Evolutionary conservation across 2,329 filamentous ascomycete genomes (phyloP), one percentile per base, ranked within the genome.

Genomic region (Paecilomyces formosus): DNA sequence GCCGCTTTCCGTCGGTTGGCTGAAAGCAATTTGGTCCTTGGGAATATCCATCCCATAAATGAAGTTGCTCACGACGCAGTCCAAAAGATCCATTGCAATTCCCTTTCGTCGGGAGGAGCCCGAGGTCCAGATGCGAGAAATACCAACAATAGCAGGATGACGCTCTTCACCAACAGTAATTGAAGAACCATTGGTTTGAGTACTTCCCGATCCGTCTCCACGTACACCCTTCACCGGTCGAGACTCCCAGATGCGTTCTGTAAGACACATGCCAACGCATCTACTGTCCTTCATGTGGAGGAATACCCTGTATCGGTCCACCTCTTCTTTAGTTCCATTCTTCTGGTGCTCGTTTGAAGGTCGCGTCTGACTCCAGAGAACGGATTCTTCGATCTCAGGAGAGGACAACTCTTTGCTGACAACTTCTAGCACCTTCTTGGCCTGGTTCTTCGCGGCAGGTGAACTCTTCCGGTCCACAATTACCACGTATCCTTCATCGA

Each of bases 101-200:
- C 84, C 83, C 62, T 81, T 78, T 50, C 81, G 74, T 31, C 85
- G 78, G 59, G 82, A 81, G 1, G 78, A 76, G 5, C 76, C 79
- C 7, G 82, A 84, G 0, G 83, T 85, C 86, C 86, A 88, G 63
- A 88, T 85, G 30, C 86, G 79, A 24, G 85, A 86, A 26, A 88
- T 80, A 18, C 85, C 84, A 57, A 87, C 76, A n/a, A 82, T 74
- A 2, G 81, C 83, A 2, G 77, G 72, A 26, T 77, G 69, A 4
- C 74, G 64, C 53, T 75, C 71, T 26, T 74, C 70, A 55, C 75
- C 74, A 35, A 80, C 72, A 1, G 76, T 78, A 58, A 84, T 73
- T 3, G 77, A 77, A 0, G 75, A 78, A 60, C 73, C 71, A 56
- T 68, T 62, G 26, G 65, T 57, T 31, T 33, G 55, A 7, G 57